A percentile compares a stretch with the other conserved stretches of the same genome.
These are phyloP conservation scores for Chalciporus chontae DNA, from an alignment of 768 basidiomycete species.

Conservation along the genomic window DNA sequence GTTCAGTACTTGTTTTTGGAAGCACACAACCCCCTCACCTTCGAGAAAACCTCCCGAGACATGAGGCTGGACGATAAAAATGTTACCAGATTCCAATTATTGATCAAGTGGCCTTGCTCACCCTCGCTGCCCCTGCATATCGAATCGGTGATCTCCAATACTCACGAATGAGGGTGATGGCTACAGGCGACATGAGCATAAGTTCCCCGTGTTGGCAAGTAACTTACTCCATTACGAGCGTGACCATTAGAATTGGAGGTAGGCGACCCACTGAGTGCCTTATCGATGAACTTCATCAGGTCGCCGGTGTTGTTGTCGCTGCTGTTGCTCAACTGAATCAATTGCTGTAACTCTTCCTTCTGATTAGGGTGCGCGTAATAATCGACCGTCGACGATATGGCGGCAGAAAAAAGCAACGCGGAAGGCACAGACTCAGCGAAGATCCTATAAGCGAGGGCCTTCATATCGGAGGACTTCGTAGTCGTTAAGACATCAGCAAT, in stretches of 20 bases:
- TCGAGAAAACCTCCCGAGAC: slow-evolving; percentile 24
- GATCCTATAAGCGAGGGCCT: slow-evolving; percentile 43
- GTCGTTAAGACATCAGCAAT: slow-evolving; percentile 15
- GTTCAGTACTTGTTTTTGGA: slow-evolving; percentile 15
- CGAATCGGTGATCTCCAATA: slow-evolving; percentile 7
- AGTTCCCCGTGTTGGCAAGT: not conserved
- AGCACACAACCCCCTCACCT: slow-evolving; percentile 8
- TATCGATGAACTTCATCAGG: slow-evolving; percentile 43
- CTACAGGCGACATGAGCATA: slow-evolving; percentile 9
- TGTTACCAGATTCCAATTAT: not conserved
- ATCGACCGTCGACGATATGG: slow-evolving; percentile 53
- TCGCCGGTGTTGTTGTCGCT: slow-evolving; percentile 23
- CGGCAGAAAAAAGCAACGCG: slow-evolving; percentile 52
- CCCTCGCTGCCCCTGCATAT: slow-evolving; percentile 19
- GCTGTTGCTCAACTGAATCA: slow-evolving; percentile 35
- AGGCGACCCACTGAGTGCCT: slow-evolving; percentile 43
- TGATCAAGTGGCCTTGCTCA: not conserved
- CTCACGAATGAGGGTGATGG: not conserved
- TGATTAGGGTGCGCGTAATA: slow-evolving; percentile 50
- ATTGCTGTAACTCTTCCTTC: slow-evolving; percentile 31
- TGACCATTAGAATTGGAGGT: slow-evolving; percentile 18
- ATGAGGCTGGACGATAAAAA: slow-evolving; percentile 27
- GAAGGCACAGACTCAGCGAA: slow-evolving; percentile 57
- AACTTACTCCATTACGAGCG: slow-evolving; percentile 34
- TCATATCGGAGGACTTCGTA: slow-evolving; percentile 11